Percentiles rank a stretch among this genome's conserved stretches.
Conservation (phyloP, 306 rosid genomes). For the Calophaca sinica region DNA sequence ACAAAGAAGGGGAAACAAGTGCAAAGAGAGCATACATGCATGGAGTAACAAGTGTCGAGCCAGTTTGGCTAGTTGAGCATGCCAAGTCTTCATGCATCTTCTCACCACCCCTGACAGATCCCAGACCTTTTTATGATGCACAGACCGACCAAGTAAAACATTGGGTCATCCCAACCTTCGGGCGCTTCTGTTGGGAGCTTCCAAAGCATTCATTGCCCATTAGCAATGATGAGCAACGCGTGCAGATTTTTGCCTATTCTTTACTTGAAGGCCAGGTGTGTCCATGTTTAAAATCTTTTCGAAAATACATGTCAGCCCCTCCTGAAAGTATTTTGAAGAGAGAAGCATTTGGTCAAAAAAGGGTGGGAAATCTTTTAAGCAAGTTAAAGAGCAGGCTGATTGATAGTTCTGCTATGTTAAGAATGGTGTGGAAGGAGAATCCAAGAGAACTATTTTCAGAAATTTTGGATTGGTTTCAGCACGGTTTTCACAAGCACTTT, state of each 20-base stretch:
- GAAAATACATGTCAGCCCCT: slow-evolving; percentile 72
- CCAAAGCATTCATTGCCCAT: slow-evolving; percentile 64
- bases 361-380: slow-evolving; percentile 76
- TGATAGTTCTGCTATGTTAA: slow-evolving; percentile 61
- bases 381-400: slow-evolving; percentile 59
- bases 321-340: slow-evolving; percentile 77
- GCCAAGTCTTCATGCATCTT: slow-evolving; percentile 74
- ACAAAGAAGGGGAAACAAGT: slow-evolving; percentile 76
- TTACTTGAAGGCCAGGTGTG: slow-evolving; percentile 91
- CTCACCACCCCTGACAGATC: slow-evolving; percentile 66
- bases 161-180: slow-evolving; percentile 72
- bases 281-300: slow-evolving; percentile 67
- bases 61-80: slow-evolving; percentile 87
- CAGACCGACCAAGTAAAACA: slow-evolving; percentile 66
- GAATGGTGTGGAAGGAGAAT: slow-evolving; percentile 76
- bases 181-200: slow-evolving; percentile 87
- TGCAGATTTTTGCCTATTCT: slow-evolving; percentile 72
- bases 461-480: slow-evolving; percentile 84
- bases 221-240: slow-evolving; percentile 46
- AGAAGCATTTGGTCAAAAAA: slow-evolving; percentile 77
- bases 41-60: slow-evolving; percentile 76
- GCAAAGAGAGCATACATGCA: slow-evolving; percentile 79
- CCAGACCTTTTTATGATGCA: slow-evolving; percentile 74
- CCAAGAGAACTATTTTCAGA: slow-evolving; percentile 70
- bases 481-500: slow-evolving; percentile 61